These are phyloP conservation scores for Xylaria intraflava DNA, from an alignment of 495 filamentous ascomycete species.

Conservation along the genomic window DNA sequence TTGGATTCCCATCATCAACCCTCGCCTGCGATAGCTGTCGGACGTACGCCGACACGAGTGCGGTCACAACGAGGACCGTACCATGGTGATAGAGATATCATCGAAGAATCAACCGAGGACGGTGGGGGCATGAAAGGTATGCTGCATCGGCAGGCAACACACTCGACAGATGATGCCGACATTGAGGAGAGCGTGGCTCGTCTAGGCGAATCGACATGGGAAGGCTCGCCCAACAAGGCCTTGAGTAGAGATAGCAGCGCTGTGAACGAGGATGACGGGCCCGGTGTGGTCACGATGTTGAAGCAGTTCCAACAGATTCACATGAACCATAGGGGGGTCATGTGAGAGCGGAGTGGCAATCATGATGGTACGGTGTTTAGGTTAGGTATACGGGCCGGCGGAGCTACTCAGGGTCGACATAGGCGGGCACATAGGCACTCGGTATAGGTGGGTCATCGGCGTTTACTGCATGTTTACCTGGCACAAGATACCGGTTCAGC, in stretches of 20 bases:
- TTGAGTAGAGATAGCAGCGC: constrained; percentile 38
- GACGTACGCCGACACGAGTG: constrained; percentile 37
- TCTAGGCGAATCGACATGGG: constrained; percentile 49
- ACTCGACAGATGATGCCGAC: constrained; percentile 48
- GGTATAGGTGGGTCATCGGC: neutral
- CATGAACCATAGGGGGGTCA: constrained; percentile 48
- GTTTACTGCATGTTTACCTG: constrained; percentile 1
- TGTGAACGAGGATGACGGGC: constrained; percentile 34
- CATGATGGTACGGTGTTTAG: neutral
- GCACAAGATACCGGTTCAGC: constrained; percentile 2
- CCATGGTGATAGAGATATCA: constrained; percentile 37
- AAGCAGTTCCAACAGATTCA: constrained; percentile 88
- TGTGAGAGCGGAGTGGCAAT: constrained; percentile 22
- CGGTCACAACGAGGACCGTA: constrained; percentile 37
- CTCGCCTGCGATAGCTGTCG: constrained; percentile 40
- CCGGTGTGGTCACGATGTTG: constrained; percentile 76
- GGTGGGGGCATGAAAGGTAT: constrained; percentile 59
- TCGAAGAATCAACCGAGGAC: constrained; percentile 43
- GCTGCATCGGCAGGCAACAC: constrained; percentile 57
- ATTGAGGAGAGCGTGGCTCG: constrained; percentile 44
- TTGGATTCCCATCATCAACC: constrained; percentile 87
- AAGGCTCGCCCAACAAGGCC: constrained; percentile 37
- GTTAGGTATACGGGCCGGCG: neutral
- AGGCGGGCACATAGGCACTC: neutral
- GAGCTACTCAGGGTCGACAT: neutral